These are phyloP conservation scores for Aspergillus tanneri DNA, from an alignment of 2,329 filamentous ascomycete species.

Conservation along the genomic window DNA sequence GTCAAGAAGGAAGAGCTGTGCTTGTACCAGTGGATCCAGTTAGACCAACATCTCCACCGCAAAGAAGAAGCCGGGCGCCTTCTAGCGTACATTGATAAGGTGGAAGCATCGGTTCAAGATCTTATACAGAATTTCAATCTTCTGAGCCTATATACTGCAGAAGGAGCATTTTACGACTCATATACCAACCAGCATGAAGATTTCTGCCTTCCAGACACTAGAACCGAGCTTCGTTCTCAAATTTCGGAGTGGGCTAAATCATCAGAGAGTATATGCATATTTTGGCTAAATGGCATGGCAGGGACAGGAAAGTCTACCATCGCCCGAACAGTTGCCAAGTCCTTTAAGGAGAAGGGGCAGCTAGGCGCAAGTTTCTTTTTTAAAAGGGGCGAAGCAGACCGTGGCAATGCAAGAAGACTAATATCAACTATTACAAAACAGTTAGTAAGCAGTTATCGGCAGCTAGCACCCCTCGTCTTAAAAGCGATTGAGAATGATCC, in stretches of 20 bases:
- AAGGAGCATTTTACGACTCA: too few relatives aligned
- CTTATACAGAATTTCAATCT: too few relatives aligned
- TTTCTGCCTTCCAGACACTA: too few relatives aligned
- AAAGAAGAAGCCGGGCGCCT: constrained; percentile 8
- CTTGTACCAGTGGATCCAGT: constrained; percentile 10
- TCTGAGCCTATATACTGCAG: too few relatives aligned
- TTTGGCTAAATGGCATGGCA: constrained; percentile 39
- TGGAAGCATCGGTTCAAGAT: constrained; percentile 26
- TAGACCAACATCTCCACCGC: constrained; percentile 13
- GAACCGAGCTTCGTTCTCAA: constrained; percentile 18
- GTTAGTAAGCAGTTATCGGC: too few relatives aligned
- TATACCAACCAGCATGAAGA: too few relatives aligned
- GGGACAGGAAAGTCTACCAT: constrained; percentile 32
- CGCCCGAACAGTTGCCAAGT: constrained; percentile 32
- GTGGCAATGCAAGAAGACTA: constrained; percentile 36
- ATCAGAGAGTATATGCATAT: constrained; percentile 21
- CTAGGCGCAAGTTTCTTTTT: constrained; percentile 50
- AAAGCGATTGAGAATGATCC: constrained; percentile 24
- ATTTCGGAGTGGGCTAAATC: constrained; percentile 26
- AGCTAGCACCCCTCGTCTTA: too few relatives aligned
- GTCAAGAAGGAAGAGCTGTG: constrained; percentile 14
- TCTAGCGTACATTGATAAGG: constrained; percentile 29
- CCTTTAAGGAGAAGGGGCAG: constrained; percentile 13
- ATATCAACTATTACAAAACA: too few relatives aligned
- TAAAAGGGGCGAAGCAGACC: constrained; percentile 43